Conservation (phyloP, 2,329 filamentous ascomycete species). For the Pestalotiopsis sp. region DNA sequence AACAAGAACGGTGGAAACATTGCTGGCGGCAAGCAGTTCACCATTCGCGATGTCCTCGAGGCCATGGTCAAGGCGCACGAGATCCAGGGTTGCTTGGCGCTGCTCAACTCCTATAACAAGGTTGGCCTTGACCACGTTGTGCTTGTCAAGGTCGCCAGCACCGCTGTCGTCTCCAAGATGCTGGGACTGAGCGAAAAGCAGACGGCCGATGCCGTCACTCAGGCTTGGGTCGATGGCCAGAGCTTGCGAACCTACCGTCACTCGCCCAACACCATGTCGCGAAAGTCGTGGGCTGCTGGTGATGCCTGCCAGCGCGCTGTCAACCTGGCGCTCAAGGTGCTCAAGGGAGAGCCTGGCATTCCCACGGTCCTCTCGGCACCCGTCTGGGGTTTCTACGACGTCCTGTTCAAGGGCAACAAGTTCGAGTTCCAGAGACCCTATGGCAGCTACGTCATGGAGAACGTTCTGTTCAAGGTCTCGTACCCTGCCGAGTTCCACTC, state of each 20-base stretch:
- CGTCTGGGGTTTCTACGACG: conserved; percentile 98
- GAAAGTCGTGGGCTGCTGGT: conserved; percentile 98
- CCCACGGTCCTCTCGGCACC: conserved; percentile 92
- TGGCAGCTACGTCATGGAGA: conserved; percentile 99
- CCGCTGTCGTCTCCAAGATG: conserved; percentile 94
- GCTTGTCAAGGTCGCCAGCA: conserved; percentile 94
- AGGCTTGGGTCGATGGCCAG: conserved; percentile 98
- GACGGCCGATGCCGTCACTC: conserved; percentile 92
- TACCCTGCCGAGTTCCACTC: conserved; percentile 99
- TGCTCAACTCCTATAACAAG: conserved; percentile 99
- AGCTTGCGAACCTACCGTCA: conserved; percentile 95
- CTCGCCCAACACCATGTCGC: conserved; percentile 98
- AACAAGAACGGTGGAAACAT: conserved; percentile 76
- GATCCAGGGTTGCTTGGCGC: conserved; percentile 94
- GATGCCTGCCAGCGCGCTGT: conserved; percentile 96
- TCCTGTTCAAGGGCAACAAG: conserved; percentile 92
- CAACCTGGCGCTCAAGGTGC: conserved; percentile 86
- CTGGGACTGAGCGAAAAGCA: conserved; percentile 86
- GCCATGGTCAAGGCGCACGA: conserved; percentile 99
- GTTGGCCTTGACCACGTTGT: conserved; percentile 98
- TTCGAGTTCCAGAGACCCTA: conserved; percentile 97
- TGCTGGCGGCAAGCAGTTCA: conserved; percentile 86
- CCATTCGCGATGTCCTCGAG: conserved; percentile 88
- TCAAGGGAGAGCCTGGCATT: conserved; percentile 87
- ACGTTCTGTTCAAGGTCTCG: conserved; percentile 99